Conservation (phyloP, 371 early-diverging fungal genomes). For the Circinella minor region DNA sequence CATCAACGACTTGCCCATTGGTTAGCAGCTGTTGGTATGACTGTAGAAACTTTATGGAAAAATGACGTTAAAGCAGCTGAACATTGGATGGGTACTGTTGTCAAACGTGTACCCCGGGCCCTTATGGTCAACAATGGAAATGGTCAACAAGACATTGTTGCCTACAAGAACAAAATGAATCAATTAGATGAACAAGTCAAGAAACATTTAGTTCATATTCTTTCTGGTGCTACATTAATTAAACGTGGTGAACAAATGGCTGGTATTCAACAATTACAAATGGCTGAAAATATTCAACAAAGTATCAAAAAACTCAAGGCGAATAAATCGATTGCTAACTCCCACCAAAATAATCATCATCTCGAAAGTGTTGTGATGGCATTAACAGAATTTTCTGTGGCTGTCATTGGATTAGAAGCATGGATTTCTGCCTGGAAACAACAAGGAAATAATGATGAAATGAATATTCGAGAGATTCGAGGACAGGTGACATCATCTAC, state of each 20-base stretch:
- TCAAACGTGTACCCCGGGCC: constrained; percentile 35
- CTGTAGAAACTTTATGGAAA: constrained; percentile 15
- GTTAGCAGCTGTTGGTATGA: constrained; percentile 18
- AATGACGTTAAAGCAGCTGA: constrained; percentile 28
- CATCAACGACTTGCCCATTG: constrained; percentile 31
- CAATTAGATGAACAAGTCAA: constrained; percentile 33
- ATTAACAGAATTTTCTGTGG: constrained; percentile 43
- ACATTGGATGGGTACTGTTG: constrained; percentile 20
- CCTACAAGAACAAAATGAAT: constrained; percentile 24
- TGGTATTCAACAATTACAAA: constrained; percentile 32
- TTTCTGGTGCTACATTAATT: constrained; percentile 35
- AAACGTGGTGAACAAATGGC: constrained; percentile 24
- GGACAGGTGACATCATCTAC: constrained; percentile 26
- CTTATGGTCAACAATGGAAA: constrained; percentile 18
- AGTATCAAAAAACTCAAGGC: constrained; percentile 20
- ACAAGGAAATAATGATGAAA: neutral
- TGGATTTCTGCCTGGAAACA: constrained; percentile 40
- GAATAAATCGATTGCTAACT: neutral
- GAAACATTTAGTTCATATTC: constrained; percentile 30
- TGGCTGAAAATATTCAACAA: constrained; percentile 21
- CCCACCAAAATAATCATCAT: neutral
- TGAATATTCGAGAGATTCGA: constrained; percentile 1
- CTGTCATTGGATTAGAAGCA: constrained; percentile 38
- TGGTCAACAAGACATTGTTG: constrained; percentile 7
- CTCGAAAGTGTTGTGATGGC: constrained; percentile 37